Evolutionary conservation across 805 yeast genomes (phyloP), one percentile per base, ranked within the genome.

Genomic region (Alloascoidea africana): DNA sequence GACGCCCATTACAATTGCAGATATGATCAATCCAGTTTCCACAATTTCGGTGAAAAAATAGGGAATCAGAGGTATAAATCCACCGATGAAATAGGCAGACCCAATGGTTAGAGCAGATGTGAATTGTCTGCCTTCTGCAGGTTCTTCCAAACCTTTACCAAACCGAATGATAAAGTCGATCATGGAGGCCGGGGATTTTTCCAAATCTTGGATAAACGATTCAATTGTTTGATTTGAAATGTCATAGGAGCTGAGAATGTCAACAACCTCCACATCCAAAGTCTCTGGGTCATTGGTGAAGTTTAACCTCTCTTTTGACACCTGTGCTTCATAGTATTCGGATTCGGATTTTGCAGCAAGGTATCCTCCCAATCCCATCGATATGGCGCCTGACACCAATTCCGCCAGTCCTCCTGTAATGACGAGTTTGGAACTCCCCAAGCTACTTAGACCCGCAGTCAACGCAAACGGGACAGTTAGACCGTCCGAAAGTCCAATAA

Each of bases 371-470:
- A 81, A 66, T 2, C 93, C 93, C 93, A 81, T 81, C 15, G 89
- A 79, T 33, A 81, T 80, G 34, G 91, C 84, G 38, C 93, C 93
- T 5, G 86, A 76, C 3, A 81, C 83, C 49, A 81, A 63, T 56
- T 81, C 93, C 4, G 91, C 91, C 70, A 81, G 72, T 15, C 93
- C 93, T 65, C 91, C 93, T 15, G 91, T 79, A 40, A 81, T 79
- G 36, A 81, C 93, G 47, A 81, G 63, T 50, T 67, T 76, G 11
- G 86, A 62, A 50, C 78, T 79, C 39, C 93, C 93, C 38, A 81
- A 62, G 0, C 86, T 76, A 0, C 89, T 78, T 38, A 81, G 62
- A 30, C 91, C 93, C 0, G 93, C 91, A 2, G 91, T 81, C 45
- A 81, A 65, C 3, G 93, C 93, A 63, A 81, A 81, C 6, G 93